Base-by-base conservation (phyloP, 2,329 filamentous ascomycete genomes). In the Fusarium buxicola region DNA sequence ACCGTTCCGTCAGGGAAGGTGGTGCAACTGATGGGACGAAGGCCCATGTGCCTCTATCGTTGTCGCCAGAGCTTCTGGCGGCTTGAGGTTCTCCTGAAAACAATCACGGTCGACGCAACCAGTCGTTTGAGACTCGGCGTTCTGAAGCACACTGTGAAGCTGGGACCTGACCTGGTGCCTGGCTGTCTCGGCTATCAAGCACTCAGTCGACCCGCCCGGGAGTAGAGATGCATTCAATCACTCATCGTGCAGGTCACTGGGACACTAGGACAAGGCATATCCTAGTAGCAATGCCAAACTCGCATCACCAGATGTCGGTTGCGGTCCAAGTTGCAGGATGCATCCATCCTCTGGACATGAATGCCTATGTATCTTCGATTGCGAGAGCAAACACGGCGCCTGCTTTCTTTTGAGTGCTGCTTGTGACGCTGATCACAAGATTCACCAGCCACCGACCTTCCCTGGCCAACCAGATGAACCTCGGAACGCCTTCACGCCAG, bases 381-480 rank as follows among this genome's bases (percentile, higher is more conserved):
- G 44, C 38, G 32, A 18, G 32, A 56, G 38, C 40, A 40, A 39
- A 55, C 52, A 51, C 53, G 53, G 53, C 25, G 32, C 44, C 44
- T 58, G 45, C 44, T 45, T 41, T 27, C 35, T 24, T 48, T 18
- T 38, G 15, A 8, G 11, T 18, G 34, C 40, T 54, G 25, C 50
- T 41, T 21, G 55, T 48, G 45, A 43, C 39, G 43, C 38, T 40
- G 55, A 67, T 58, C 62, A 65, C 50, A 59, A 49, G 58, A 44
- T 46, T 48, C 21, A 40, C 28, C 38, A 59, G 50, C 38, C 51
- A 63, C 51, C 46, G 31, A 47, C 47, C 58, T 36, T 60, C 41
- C 30, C 40, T 27, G 39, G 35, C 60, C 63, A 66, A 61, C 67
- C 59, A 64, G 40, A 54, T 44, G 35, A 52, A 45, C 53, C 55